Evolutionary conservation across 2,329 filamentous ascomycete genomes (phyloP).

Genomic region (Diaporthe aspalathi): DNA sequence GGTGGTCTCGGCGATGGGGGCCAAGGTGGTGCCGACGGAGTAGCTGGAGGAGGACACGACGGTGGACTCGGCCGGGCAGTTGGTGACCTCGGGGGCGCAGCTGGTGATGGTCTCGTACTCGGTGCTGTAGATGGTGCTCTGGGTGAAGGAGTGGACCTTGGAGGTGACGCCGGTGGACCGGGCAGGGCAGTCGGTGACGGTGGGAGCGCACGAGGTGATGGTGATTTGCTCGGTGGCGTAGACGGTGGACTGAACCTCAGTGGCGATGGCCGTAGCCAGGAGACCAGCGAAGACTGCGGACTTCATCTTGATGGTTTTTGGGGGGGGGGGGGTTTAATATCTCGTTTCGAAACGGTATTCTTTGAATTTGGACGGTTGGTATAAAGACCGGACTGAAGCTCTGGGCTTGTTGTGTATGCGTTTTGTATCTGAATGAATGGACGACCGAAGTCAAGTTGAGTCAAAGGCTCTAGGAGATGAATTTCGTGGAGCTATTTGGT

Average conservation of each 20-base stretch:
- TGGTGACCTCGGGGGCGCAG: slow-evolving; percentile 63
- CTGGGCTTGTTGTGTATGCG: slow-evolving; percentile 43
- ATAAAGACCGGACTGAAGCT: slow-evolving; percentile 47
- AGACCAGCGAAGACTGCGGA: slow-evolving; percentile 61
- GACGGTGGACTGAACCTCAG: slow-evolving; percentile 56
- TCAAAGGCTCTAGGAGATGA: slow-evolving; percentile 43
- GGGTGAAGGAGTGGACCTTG: slow-evolving; percentile 70
- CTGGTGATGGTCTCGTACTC: slow-evolving; percentile 71
- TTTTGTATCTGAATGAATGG: slow-evolving; percentile 53
- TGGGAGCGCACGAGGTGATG: slow-evolving; percentile 69
- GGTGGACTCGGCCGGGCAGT: slow-evolving; percentile 58
- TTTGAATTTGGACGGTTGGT: slow-evolving; percentile 24
- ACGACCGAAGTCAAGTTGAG: slow-evolving; percentile 55
- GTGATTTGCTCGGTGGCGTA: slow-evolving; percentile 70
- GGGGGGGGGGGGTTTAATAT: slow-evolving; percentile 39
- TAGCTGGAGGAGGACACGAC: slow-evolving; percentile 52
- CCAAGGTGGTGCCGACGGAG: slow-evolving; percentile 51
- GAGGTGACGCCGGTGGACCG: slow-evolving; percentile 60
- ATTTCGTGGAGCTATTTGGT: slow-evolving; percentile 46
- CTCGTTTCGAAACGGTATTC: slow-evolving; percentile 40
- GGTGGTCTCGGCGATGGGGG: slow-evolving; percentile 47
- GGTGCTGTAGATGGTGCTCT: slow-evolving; percentile 68
- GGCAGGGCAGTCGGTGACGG: slow-evolving; percentile 64
- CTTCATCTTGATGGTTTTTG: slow-evolving; percentile 67
- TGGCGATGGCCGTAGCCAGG: slow-evolving; percentile 60